Evolutionary conservation across 1,139 yeast genomes (phyloP), one percentile per base, ranked within the genome.

Genomic region (Arxiozyma slooffiae): DNA sequence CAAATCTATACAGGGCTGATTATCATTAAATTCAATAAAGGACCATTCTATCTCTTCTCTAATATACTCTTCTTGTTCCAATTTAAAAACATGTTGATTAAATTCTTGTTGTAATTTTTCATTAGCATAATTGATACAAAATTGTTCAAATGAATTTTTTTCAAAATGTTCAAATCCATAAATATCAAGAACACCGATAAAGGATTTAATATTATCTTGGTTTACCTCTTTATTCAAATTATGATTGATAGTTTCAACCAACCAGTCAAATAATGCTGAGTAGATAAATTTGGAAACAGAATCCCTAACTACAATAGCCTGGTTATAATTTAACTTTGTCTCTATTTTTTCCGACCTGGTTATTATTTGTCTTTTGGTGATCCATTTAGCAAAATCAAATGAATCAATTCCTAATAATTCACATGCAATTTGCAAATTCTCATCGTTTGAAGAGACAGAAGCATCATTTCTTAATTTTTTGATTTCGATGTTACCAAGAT

Each of bases 151-250:
- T 7, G 97, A 89, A 69, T 92, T 92, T 62, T 78, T 82, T 62
- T 88, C 90, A 67, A 92, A 92, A 71, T 90, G 97, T 69, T 92
- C 98, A 67, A 92, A 92, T 41, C 98, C 98, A 67, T 90, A 90
- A 61, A 92, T 92, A 81, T 92, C 99, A 64, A 92, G 76, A 34
- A 92, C 98, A 67, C 99, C 99, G 64, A 92, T 92, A 61, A 92
- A 92, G 1, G 89, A 79, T 52, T 77, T 72, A 50, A 84, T 78
- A 8, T 47, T 41, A 14, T 74, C 73, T 46, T 76, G 75, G 40
- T 71, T 70, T 46, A 85, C 80, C 44, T 80, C 82, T 7, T 85
- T 79, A 6, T 88, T 84, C 61, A 92, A 77, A 63, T 88, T 95
- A 38, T 76, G 66, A 67, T 92, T 92, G 59, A 90, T 87, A 56